A percentile compares a stretch with the other conserved stretches of the same genome.
Evolutionary conservation across 768 basidiomycete species (phyloP).

Genomic region (Suillus americanus): DNA sequence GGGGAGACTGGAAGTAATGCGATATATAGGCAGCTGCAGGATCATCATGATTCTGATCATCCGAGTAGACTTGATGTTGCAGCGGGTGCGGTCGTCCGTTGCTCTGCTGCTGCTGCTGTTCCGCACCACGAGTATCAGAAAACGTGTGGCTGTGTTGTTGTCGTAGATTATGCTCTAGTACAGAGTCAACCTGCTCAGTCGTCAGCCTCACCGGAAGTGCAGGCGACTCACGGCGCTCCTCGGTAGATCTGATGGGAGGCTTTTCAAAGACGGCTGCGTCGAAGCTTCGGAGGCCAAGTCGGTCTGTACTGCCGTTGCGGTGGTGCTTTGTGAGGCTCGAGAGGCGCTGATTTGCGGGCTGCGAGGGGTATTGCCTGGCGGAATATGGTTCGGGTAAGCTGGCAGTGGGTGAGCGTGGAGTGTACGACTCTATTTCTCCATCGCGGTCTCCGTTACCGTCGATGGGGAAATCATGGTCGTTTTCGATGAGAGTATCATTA

Average conservation of each 20-base stretch:
- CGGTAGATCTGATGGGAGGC: constrained; percentile 25
- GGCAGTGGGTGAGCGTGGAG: constrained; percentile 66
- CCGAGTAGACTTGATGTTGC: constrained; percentile 43
- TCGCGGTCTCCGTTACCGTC: constrained; percentile 39
- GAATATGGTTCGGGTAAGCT: constrained; percentile 51
- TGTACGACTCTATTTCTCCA: constrained; percentile 57
- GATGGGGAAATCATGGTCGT: constrained; percentile 33
- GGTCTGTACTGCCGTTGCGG: constrained; percentile 60
- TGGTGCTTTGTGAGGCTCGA: constrained; percentile 46
- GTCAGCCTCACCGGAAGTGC: constrained; percentile 8
- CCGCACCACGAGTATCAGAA: constrained; percentile 18
- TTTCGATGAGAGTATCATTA: constrained; percentile 45
- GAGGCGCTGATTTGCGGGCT: constrained; percentile 29
- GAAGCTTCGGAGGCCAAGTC: constrained; percentile 58
- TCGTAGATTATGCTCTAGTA: constrained; percentile 18
- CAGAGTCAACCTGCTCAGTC: constrained; percentile 18
- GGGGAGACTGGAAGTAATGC: constrained; percentile 54
- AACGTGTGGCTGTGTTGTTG: constrained; percentile 21
- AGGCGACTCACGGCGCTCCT: constrained; percentile 31
- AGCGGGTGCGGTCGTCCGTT: constrained; percentile 39
- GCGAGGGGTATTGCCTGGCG: constrained; percentile 29
- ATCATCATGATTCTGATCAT: constrained; percentile 66
- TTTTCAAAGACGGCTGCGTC: constrained; percentile 58
- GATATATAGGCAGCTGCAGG: constrained; percentile 59
- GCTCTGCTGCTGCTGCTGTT: constrained; percentile 20